Evolutionary conservation across 768 basidiomycete genomes (phyloP).

Genomic region (Panellus pusillus): DNA sequence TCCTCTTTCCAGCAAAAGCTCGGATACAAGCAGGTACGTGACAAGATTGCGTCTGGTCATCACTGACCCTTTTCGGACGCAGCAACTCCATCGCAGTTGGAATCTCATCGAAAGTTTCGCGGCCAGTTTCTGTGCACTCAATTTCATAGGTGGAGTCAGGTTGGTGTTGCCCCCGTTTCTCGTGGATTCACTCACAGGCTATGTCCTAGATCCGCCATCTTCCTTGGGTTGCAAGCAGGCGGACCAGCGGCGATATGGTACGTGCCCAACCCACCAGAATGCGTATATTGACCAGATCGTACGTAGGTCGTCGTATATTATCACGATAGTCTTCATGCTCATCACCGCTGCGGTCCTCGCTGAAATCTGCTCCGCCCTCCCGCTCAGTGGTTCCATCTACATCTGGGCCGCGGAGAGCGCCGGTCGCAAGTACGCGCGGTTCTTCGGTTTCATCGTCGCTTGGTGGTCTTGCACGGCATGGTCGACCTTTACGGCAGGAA

Average conservation of each 20-base stretch:
- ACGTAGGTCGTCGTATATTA: constrained; percentile 77
- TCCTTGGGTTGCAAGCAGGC: constrained; percentile 80
- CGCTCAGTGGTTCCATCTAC: constrained; percentile 89
- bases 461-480: constrained; percentile 97
- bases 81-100: constrained; percentile 90
- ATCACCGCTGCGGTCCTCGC: constrained; percentile 87
- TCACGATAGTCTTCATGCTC: constrained; percentile 83
- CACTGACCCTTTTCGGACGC: constrained; percentile 7
- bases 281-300: constrained; percentile 10
- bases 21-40: constrained; percentile 76
- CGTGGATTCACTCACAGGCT: background rate
- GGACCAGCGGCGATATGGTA: constrained; percentile 88
- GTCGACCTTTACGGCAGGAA: constrained; percentile 91
- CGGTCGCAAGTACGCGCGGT: constrained; percentile 81
- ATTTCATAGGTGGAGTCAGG: constrained; percentile 89
- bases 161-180: constrained; percentile 30
- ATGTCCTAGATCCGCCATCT: constrained; percentile 63
- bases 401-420: constrained; percentile 95
- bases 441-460: constrained; percentile 87
- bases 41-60: background rate
- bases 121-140: constrained; percentile 85
- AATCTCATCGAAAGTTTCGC: constrained; percentile 81
- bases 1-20: constrained; percentile 56
- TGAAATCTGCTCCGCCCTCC: constrained; percentile 87
- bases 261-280: background rate